Conservation (phyloP, 106 monocot species). For the Alisma plantagoaquatica region DNA sequence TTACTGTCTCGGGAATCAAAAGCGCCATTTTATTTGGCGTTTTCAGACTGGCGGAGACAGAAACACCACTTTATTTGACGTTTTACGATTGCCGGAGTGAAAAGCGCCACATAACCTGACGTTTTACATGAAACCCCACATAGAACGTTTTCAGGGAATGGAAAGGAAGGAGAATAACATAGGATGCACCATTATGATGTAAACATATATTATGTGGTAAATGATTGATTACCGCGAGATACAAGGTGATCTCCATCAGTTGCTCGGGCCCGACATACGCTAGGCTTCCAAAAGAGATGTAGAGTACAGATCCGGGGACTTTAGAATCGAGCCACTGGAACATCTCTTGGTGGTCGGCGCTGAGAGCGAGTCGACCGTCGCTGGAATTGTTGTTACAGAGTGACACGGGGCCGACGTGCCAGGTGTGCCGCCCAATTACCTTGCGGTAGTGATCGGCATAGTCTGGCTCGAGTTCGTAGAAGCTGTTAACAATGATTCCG, state of each 20-base stretch:
- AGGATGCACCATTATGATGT: too few species aligned
- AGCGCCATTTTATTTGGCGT: too few species aligned
- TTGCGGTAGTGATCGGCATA: conserved; percentile 8
- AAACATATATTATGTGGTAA: too few species aligned
- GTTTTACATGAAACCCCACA: too few species aligned
- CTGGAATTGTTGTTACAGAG: background rate
- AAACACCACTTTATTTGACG: too few species aligned
- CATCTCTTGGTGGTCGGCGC: background rate
- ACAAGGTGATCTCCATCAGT: background rate
- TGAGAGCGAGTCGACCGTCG: background rate
- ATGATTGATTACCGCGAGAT: background rate
- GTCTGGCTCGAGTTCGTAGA: conserved; percentile 13
- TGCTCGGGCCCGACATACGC: background rate
- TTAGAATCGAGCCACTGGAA: background rate
- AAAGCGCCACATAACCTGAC: too few species aligned
- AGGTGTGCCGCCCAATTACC: background rate
- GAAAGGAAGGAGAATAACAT: too few species aligned
- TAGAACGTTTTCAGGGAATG: too few species aligned
- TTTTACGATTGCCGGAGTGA: too few species aligned
- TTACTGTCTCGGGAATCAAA: too few species aligned
- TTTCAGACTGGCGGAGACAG: too few species aligned
- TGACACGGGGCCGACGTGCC: conserved; percentile 10
- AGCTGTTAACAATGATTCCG: conserved; percentile 10
- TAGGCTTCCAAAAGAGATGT: conserved; percentile 10
- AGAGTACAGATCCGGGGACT: conserved; percentile 1